Base-by-base conservation (phyloP, 805 yeast species). In the Teunomyces funiuensis region DNA sequence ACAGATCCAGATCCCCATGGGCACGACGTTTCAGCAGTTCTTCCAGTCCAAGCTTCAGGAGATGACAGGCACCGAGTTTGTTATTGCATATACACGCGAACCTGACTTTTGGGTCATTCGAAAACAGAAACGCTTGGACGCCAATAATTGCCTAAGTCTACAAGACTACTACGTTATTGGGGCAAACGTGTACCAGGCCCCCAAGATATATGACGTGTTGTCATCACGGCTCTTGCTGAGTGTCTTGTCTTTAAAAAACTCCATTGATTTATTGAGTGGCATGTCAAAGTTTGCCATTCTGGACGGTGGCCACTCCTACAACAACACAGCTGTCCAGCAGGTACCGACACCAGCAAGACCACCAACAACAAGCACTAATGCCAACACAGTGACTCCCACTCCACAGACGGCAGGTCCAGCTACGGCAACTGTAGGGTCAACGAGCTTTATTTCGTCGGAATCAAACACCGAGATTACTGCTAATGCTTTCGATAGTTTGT, bases 61-160 rank as follows among this genome's bases (percentile, higher is more conserved):
- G 48, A 82, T 93, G 87, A 77, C 74, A 20, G 99, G 99, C 0
- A 61, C 82, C 1, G 99, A 93, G 63, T 93, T 87, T 54, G 80
- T 87, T 1, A 74, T 93, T 6, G 82, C 82, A 0, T 70, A 77
- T 46, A 80, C 83, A 2, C 69, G 88, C 29, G 98, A 90, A 51
- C 98, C 97, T 0, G 96, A 88, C 54, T 79, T 88, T 51, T 93
- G 98, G 97, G 74, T 91, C 19, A 79, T 91, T 7, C 73, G 95
- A 43, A 89, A 90, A 57, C 97, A 91, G 58, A 66, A 79, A 34
- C 67, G 98, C 22, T 47, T 73, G 4, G 65, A 74, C 26, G 78
- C 82, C 5, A 68, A 69, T 9, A 76, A 73, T 25, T 75, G 76
- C 2, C 63, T 71, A 17, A 71, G 83, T 0, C 53, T 87, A 8